These are phyloP conservation scores for Penicillium vulpinum DNA, from an alignment of 2,329 filamentous ascomycete species.

Conservation along the genomic window DNA sequence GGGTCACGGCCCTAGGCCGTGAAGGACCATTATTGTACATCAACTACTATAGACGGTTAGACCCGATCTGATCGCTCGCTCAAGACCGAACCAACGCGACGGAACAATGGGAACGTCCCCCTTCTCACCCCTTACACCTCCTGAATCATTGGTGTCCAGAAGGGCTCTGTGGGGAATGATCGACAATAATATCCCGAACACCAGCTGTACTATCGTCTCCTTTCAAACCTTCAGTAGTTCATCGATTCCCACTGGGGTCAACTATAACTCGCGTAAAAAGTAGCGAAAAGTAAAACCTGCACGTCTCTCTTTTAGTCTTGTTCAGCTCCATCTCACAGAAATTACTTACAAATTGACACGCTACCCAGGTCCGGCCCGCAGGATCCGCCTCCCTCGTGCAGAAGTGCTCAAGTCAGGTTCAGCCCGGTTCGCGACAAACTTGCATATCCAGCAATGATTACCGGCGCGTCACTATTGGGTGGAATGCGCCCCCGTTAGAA, in stretches of 20 bases:
- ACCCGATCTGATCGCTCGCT: constrained; percentile 8
- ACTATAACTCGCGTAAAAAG: background rate
- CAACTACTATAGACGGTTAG: background rate
- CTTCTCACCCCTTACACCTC: constrained; percentile 6
- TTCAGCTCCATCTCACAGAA: background rate
- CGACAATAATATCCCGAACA: constrained; percentile 20
- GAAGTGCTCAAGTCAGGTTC: constrained; percentile 7
- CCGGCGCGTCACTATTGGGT: constrained; percentile 11
- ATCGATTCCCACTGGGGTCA: background rate
- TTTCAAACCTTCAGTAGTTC: background rate
- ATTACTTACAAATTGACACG: constrained; percentile 3
- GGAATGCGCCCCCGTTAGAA: constrained; percentile 1
- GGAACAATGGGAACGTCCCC: constrained; percentile 9
- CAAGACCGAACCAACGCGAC: background rate
- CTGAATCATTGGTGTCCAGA: background rate
- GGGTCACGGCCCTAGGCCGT: background rate
- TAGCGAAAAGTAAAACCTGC: background rate
- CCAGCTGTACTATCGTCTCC: background rate
- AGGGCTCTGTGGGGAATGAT: constrained; percentile 16
- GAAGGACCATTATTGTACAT: background rate
- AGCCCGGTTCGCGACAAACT: constrained; percentile 14
- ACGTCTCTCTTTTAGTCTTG: constrained; percentile 7
- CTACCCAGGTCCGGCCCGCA: constrained; percentile 4
- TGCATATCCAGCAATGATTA: constrained; percentile 12
- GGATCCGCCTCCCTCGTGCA: constrained; percentile 8